A percentile compares a stretch with the other conserved stretches of the same genome.
These are phyloP conservation scores for Trypethelium eluteriae DNA, from an alignment of 495 filamentous ascomycete species.

Conservation along the genomic window DNA sequence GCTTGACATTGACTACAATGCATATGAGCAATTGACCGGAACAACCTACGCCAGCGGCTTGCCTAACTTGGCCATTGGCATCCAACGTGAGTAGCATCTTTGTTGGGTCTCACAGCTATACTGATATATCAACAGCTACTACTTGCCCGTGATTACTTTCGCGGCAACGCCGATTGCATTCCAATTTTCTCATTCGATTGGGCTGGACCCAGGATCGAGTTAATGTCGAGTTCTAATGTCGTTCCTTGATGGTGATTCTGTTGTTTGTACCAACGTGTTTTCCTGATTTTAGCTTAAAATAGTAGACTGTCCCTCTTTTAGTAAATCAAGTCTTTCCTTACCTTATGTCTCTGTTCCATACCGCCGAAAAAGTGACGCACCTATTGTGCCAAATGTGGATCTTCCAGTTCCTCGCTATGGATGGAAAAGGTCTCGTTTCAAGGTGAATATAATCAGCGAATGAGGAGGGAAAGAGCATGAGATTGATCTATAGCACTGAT, in stretches of 20 bases:
- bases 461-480: too few species aligned
- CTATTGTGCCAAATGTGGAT: too few species aligned
- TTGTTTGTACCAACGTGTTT: background rate
- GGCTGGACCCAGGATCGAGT: background rate
- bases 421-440: too few species aligned
- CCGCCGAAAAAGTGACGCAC: too few species aligned
- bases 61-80: background rate
- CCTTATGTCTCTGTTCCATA: background rate
- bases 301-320: background rate
- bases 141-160: background rate
- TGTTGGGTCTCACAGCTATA: background rate
- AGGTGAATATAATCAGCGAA: too few species aligned
- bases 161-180: background rate
- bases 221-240: background rate
- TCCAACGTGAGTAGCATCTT: background rate
- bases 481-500: too few species aligned
- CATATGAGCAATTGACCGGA: background rate
- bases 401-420: too few species aligned
- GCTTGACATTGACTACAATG: background rate
- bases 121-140: background rate
- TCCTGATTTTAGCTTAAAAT: background rate
- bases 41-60: background rate
- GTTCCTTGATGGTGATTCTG: background rate
- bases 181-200: background rate
- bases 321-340: background rate